Base-by-base conservation (phyloP, 2,329 filamentous ascomycete genomes). In the Fonsecaea pedrosoi region DNA sequence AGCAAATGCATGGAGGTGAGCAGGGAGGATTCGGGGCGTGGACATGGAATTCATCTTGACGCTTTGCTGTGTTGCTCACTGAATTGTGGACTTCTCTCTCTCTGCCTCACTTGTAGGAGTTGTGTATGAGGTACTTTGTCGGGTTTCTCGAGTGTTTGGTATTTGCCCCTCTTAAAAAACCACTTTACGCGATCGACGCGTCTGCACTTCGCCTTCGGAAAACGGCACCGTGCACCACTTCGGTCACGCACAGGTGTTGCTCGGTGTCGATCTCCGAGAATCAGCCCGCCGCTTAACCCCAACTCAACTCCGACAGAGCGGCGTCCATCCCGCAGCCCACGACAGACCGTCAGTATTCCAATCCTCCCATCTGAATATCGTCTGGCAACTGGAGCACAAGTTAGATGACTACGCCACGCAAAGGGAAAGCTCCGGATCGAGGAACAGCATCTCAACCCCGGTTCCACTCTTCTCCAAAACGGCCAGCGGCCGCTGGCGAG, bases 1-100 rank as follows among this genome's bases (percentile, higher is more conserved):
- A 71, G 89, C 84, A 81, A 94, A 96, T 75, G 85, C 84, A 76
- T 92, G 87, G 65, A 98, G 90, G 80, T 94, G 91, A 48, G 85
- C 82, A 61, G 91, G 90, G 56, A 91, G 92, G 77, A 97, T 88
- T 78, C 95, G 93, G 35, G 95, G 94, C 57, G 92, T 89, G 74
- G 89, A 82, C 75, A 94, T 84, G 54, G 84, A 85, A 60, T 60
- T 64, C 68, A 69, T 71, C 25, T 69, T 66, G 62, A 53, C 4
- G 35, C 25, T 25, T 54, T 30, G 50, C 13, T 32, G 50, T 7
- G 50, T 32, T 30, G 50, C 18, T 13, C n/a, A 12, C 53, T 50
- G 45, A 50, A 50, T 50, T 12, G 18, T 50, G 15, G 45, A 12
- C 21, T 25, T 18, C 53, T 35, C 15, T 42, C 40, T 42, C 15